Base-by-base conservation (phyloP, 208 protist species). In the Leishmania guyanensis region DNA sequence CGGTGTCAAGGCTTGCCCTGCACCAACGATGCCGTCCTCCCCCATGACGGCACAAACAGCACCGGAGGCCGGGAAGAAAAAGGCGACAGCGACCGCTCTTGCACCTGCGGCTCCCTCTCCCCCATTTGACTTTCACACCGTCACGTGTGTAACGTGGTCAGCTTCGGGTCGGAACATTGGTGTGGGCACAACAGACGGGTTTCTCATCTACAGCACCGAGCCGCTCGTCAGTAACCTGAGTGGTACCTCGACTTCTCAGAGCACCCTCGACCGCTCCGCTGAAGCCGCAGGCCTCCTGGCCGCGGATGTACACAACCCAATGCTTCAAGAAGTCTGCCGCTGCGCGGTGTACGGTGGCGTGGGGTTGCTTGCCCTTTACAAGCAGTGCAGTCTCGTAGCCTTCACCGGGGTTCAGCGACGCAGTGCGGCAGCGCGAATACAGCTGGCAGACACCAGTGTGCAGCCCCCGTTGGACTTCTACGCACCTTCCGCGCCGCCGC, bases 161-260 rank as follows among this genome's bases (percentile, higher is more conserved):
- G 80, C 81, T 43, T 91, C 88, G 8, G 92, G 90, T 5, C 87
- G 84, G 65, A 91, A 88, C 84, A 69, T 96, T 20, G 90, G 80
- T 26, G 75, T 96, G 20, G 93, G 93, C 50, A 88, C 92, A 2
- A 79, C 83, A 20, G 75, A 86, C 82, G 93, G 93, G 56, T 89
- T 96, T 60, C 74, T 92, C 36, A 74, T 94, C 62, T 96, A 90
- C 88, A 96, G 92, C 82, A 91, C 88, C 10, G 92, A 94, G 83
- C 68, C 80, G 0, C 69, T 86, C 50, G 5, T 81, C 33, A 78
- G 51, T 36, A 39, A 36, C 53, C 46, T 86, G 39, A 82, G 66
- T 68, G 79, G 71, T 33, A 9, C 81, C 29, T 64, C 43, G 10
- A 5, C 58, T 54, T 53, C 75, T n/a, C 9, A 12, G 16, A 54